A percentile compares a stretch with the other conserved stretches of the same genome.
Conservation (phyloP, 768 basidiomycete species). For the Leucocoprinus sp. region DNA sequence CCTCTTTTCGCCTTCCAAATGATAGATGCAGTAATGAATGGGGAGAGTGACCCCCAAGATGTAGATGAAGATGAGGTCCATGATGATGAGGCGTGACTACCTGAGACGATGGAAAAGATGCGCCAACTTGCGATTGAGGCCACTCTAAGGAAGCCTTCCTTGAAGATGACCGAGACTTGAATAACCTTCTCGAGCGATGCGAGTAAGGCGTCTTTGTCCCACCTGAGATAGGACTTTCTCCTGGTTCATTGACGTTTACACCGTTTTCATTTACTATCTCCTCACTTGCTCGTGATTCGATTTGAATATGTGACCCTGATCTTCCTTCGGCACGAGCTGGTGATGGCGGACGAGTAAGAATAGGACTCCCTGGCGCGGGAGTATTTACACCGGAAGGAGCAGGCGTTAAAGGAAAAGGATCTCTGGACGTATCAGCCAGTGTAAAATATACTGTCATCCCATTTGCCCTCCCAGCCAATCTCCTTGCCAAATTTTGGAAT, state of each 20-base stretch:
- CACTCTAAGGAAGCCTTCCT: constrained; percentile 4
- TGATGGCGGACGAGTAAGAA: background rate
- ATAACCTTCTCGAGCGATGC: background rate
- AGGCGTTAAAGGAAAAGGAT: constrained; percentile 37
- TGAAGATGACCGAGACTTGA: background rate
- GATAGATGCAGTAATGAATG: constrained; percentile 32
- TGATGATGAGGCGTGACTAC: constrained; percentile 21
- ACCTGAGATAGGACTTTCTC: background rate
- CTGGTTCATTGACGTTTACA: background rate
- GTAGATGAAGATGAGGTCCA: constrained; percentile 21
- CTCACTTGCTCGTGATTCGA: background rate
- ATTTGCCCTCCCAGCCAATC: constrained; percentile 48
- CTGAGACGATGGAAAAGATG: background rate
- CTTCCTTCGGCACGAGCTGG: background rate
- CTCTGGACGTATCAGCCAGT: constrained; percentile 54
- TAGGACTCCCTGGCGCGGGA: background rate
- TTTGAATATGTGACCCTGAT: background rate
- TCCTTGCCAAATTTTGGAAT: constrained; percentile 41
- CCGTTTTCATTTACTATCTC: background rate
- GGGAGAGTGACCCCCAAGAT: constrained; percentile 27
- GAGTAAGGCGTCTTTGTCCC: background rate
- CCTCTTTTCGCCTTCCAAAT: constrained; percentile 24
- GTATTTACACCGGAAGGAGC: background rate
- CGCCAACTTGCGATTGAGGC: background rate
- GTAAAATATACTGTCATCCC: constrained; percentile 57